These are phyloP conservation scores for Entonaema liquescens DNA, from an alignment of 495 filamentous ascomycete genomes.

Conservation along the genomic window DNA sequence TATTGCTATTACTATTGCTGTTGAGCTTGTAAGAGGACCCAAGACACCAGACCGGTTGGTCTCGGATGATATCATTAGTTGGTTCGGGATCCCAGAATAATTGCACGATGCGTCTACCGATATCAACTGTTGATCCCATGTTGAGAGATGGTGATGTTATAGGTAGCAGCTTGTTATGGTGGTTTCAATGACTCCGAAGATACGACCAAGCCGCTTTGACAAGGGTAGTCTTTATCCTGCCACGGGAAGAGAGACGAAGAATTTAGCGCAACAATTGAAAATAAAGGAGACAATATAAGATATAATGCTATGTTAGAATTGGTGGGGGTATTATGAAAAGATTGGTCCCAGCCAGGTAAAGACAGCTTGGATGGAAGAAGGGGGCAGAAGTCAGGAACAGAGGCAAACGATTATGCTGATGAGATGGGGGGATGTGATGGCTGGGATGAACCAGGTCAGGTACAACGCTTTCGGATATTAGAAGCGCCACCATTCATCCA, in stretches of 20 bases:
- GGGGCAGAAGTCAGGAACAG: not conserved
- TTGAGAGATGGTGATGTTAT: conserved; percentile 12
- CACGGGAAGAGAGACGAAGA: not conserved
- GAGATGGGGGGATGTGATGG: not conserved
- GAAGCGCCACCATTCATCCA: not conserved
- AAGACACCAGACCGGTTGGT: conserved; percentile 85
- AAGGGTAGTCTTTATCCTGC: conserved; percentile 8
- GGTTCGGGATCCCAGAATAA: conserved; percentile 97
- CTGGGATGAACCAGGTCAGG: conserved; percentile 1
- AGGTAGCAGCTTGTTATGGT: not conserved
- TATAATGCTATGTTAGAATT: not conserved
- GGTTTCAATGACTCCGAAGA: not conserved
- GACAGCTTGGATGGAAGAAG: not conserved
- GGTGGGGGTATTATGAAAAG: not conserved
- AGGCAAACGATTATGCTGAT: not conserved
- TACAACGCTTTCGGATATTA: not conserved
- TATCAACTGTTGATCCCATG: conserved; percentile 56
- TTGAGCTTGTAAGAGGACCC: conserved; percentile 75
- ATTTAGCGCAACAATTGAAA: not conserved
- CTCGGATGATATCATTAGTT: conserved; percentile 75
- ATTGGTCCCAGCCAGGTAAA: not conserved
- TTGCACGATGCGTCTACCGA: conserved; percentile 80
- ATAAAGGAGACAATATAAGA: not conserved
- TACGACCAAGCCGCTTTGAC: conserved; percentile 8
- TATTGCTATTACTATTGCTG: conserved; percentile 30